Conservation (phyloP, 1,284 basidiomycete species). For the Baeospora myosura region DNA sequence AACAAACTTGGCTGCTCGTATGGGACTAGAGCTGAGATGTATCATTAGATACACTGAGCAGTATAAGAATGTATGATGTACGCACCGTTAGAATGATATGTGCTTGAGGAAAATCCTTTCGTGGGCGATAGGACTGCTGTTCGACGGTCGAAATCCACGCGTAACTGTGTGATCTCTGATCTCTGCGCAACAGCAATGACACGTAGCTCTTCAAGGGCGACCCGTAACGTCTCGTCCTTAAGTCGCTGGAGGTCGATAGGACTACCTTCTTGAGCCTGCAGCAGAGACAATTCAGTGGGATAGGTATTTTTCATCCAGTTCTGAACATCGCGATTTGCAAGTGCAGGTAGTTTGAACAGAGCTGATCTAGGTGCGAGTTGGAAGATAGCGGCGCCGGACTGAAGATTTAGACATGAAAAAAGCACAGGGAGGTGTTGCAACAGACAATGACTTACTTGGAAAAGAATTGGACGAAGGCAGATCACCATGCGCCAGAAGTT, state of each 20-base stretch:
- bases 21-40: not conserved
- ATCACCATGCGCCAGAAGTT: constrained; percentile 23
- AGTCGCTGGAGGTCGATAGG: constrained; percentile 15
- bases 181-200: not conserved
- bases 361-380: constrained; percentile 15
- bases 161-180: not conserved
- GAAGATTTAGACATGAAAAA: constrained; percentile 5
- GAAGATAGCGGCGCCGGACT: constrained; percentile 21
- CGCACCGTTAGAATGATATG: not conserved
- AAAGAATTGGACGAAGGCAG: constrained; percentile 17
- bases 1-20: not conserved
- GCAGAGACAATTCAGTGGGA: constrained; percentile 11
- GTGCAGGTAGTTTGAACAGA: constrained; percentile 19
- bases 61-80: not conserved
- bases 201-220: constrained; percentile 14
- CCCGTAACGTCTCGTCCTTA: constrained; percentile 14
- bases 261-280: constrained; percentile 12
- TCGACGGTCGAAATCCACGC: not conserved
- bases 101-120: not conserved
- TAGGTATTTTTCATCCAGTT: constrained; percentile 20
- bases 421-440: not conserved
- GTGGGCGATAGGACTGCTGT: not conserved
- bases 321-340: constrained; percentile 16
- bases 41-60: not conserved
- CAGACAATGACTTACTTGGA: constrained; percentile 17